Evolutionary conservation across 2,329 filamentous ascomycete species (phyloP).

Genomic region (Pseudogymnoascus verrucosus): DNA sequence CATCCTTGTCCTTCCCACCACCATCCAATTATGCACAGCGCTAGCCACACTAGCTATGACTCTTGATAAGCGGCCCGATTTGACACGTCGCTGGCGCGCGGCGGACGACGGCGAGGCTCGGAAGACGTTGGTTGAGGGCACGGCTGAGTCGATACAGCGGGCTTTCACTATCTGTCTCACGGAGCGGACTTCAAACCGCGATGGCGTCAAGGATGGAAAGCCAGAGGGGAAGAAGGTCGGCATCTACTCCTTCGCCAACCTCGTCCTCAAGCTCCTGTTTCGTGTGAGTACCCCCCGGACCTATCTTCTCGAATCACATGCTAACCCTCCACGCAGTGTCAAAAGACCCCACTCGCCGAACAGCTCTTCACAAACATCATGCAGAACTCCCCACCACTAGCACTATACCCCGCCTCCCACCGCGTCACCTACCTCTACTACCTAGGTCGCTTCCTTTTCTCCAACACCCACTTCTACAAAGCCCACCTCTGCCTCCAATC

Average conservation of each 20-base stretch:
- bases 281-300: slow-evolving; percentile 45
- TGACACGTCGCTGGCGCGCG: slow-evolving; percentile 56
- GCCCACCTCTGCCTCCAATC: slow-evolving; percentile 68
- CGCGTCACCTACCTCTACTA: slow-evolving; percentile 93
- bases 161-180: slow-evolving; percentile 86
- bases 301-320: background rate
- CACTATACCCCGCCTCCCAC: slow-evolving; percentile 75
- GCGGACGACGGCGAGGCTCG: slow-evolving; percentile 53
- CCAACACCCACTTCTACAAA: slow-evolving; percentile 73
- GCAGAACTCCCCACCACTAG: slow-evolving; percentile 71
- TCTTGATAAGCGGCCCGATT: slow-evolving; percentile 70
- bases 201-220: slow-evolving; percentile 46
- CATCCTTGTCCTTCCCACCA: slow-evolving; percentile 72
- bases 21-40: slow-evolving; percentile 72
- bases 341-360: slow-evolving; percentile 73
- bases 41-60: slow-evolving; percentile 78
- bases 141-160: slow-evolving; percentile 81
- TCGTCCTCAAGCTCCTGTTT: slow-evolving; percentile 81
- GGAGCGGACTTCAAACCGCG: slow-evolving; percentile 61
- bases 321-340: slow-evolving; percentile 43
- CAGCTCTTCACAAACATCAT: slow-evolving; percentile 87
- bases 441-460: slow-evolving; percentile 81
- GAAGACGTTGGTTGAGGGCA: slow-evolving; percentile 75
- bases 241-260: slow-evolving; percentile 86
- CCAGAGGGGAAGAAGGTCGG: slow-evolving; percentile 80